Evolutionary conservation across 1,284 basidiomycete genomes (phyloP), one percentile per base, ranked within the genome.

Genomic region (Marasmius fiardii): DNA sequence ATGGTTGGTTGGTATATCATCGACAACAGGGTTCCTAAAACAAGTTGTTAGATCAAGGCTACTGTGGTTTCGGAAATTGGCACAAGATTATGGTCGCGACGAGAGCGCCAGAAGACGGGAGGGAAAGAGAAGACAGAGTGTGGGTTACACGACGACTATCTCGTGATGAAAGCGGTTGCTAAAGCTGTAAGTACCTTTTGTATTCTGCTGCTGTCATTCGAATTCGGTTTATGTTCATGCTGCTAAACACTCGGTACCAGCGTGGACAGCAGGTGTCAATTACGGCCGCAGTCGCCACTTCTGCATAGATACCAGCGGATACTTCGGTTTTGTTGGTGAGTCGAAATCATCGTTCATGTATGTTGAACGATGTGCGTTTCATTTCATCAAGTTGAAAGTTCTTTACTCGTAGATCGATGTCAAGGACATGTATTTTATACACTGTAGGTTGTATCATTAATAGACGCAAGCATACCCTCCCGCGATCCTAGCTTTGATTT

Each of bases 1-100:
- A 75, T 93, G 53, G 92, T 98, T 21, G 88, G 97, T 63, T 86
- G 85, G 66, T 97, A 98, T 69, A 82, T 96, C 57, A 85, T 86
- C 54, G 79, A 83, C 60, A 86, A 98, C 73, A 77, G 84, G 28
- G 95, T 98, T 1, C 95, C 95, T 1, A 86, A 88, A 98, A 99
- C 76, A 86, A 84, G 60, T 80, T 99, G 3, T 81, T 98, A 41
- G 87, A 88, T 62, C 83, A 94, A 67, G 96, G 96, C 1, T 99
- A 98, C 79, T 89, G 88, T 65, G 94, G 91, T 64, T 86, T 99
- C 60, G 96, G 96, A 8, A 97, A 99, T 73, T 96, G 94, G 91
- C 97, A 99, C 23, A 86, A 87, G 68, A 86, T 86, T 44, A 78
- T 28, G 87, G 87, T 0, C 88, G 95, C 63, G 79, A 79, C 1